Percentiles rank a stretch among this genome's conserved stretches.
These are phyloP conservation scores for Amauroascus niger DNA, from an alignment of 2,329 filamentous ascomycete genomes.

Conservation along the genomic window DNA sequence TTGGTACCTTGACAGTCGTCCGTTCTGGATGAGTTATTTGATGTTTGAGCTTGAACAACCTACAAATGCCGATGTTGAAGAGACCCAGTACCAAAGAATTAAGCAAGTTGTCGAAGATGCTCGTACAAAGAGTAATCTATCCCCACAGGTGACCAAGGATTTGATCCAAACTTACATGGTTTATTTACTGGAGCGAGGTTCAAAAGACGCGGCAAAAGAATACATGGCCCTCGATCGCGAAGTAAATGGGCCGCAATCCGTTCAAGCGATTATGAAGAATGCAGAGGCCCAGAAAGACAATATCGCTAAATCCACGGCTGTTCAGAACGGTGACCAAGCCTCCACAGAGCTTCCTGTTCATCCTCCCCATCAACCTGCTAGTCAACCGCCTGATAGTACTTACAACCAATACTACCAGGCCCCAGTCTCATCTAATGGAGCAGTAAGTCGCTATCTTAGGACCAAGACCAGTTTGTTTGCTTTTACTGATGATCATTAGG, in stretches of 20 bases:
- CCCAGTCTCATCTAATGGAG: slow-evolving; percentile 6
- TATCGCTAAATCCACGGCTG: background rate
- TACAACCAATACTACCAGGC: slow-evolving; percentile 8
- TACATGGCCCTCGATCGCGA: slow-evolving; percentile 76
- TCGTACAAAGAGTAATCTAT: slow-evolving; percentile 61
- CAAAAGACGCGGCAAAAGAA: slow-evolving; percentile 73
- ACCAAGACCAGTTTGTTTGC: background rate
- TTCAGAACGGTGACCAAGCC: slow-evolving; percentile 17
- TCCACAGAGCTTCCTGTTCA: slow-evolving; percentile 8
- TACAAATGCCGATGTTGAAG: slow-evolving; percentile 54
- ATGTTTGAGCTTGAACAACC: slow-evolving; percentile 82
- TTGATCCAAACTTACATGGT: slow-evolving; percentile 68
- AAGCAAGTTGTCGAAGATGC: slow-evolving; percentile 71
- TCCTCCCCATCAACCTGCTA: slow-evolving; percentile 13
- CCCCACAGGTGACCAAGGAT: slow-evolving; percentile 58
- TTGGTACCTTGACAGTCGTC: slow-evolving; percentile 71
- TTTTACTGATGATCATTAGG: background rate
- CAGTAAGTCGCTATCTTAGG: background rate
- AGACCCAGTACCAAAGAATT: slow-evolving; percentile 60
- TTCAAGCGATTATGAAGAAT: slow-evolving; percentile 27
- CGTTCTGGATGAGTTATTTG: slow-evolving; percentile 86
- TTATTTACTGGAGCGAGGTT: slow-evolving; percentile 74
- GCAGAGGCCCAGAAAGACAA: slow-evolving; percentile 22
- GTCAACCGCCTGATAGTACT: background rate
- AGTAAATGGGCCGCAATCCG: slow-evolving; percentile 58